Evolutionary conservation across 768 basidiomycete species (phyloP).

Genomic region (Termitomyces sp.): DNA sequence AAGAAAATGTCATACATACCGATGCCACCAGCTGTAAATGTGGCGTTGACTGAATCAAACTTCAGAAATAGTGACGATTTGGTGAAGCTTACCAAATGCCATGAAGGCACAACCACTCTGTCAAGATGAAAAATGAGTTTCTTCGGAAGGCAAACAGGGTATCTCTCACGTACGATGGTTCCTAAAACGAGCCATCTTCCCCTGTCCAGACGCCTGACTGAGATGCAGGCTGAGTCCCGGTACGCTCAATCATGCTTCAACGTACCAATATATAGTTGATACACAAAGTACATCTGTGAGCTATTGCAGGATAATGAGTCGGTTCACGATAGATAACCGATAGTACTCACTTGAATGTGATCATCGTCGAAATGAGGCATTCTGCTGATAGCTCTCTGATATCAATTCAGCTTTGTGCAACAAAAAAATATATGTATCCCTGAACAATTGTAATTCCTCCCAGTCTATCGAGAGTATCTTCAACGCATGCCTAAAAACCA

Average conservation of each 20-base stretch:
- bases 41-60: background rate
- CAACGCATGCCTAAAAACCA: background rate
- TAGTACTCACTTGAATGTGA: constrained; percentile 37
- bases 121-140: background rate
- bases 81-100: constrained; percentile 24
- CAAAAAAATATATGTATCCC: constrained; percentile 37
- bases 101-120: constrained; percentile 23
- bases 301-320: background rate
- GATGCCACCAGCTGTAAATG: constrained; percentile 22
- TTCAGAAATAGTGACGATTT: background rate
- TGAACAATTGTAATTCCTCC: constrained; percentile 39
- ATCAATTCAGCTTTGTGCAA: constrained; percentile 8
- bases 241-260: background rate
- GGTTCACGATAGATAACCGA: background rate
- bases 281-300: constrained; percentile 32
- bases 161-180: constrained; percentile 21
- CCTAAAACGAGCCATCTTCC: constrained; percentile 25
- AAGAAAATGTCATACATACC: constrained; percentile 15
- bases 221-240: background rate
- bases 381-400: constrained; percentile 36
- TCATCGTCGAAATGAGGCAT: constrained; percentile 38
- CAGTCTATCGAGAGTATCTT: constrained; percentile 21
- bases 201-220: constrained; percentile 24
- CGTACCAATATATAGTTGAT: constrained; percentile 35
- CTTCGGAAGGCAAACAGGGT: background rate